A percentile compares a stretch with the other conserved stretches of the same genome.
Conservation (phyloP, 805 yeast species). For the Saturnispora saitoi region DNA sequence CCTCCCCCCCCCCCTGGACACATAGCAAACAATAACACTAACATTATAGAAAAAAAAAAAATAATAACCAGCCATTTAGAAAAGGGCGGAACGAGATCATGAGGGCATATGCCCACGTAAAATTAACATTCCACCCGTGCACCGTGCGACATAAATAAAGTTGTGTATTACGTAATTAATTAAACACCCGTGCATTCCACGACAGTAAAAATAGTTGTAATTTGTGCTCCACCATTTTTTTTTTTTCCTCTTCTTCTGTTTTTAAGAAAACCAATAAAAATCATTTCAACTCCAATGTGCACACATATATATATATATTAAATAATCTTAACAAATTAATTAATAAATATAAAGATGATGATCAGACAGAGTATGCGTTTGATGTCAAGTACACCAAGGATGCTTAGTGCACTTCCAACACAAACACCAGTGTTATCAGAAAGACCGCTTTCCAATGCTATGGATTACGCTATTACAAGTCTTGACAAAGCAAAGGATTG, state of each 20-base stretch:
- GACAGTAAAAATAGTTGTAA: background rate
- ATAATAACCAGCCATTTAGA: no score
- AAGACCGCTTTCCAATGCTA: conserved; percentile 47
- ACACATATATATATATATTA: no score
- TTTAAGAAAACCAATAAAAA: background rate
- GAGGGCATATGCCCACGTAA: no score
- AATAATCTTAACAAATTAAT: no score
- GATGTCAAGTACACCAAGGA: conserved; percentile 10
- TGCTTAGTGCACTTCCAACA: conserved; percentile 47
- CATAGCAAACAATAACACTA: no score
- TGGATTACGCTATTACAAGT: conserved; percentile 77
- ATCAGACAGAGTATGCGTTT: conserved; percentile 3
- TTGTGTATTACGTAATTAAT: background rate
- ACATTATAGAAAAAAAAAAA: no score
- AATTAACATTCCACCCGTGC: no score
- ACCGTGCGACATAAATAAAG: no score
- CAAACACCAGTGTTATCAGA: conserved; percentile 65
- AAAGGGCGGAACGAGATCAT: no score
- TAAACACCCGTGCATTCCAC: background rate
- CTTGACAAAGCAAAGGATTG: conserved; percentile 78
- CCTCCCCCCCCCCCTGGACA: no score
- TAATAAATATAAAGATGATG: background rate
- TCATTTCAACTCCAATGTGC: background rate
- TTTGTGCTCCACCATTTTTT: background rate
- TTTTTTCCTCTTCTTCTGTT: background rate